A percentile compares a stretch with the other conserved stretches of the same genome.
Evolutionary conservation across 495 filamentous ascomycete species (phyloP).

Genomic region (Trichoderma gamsii): DNA sequence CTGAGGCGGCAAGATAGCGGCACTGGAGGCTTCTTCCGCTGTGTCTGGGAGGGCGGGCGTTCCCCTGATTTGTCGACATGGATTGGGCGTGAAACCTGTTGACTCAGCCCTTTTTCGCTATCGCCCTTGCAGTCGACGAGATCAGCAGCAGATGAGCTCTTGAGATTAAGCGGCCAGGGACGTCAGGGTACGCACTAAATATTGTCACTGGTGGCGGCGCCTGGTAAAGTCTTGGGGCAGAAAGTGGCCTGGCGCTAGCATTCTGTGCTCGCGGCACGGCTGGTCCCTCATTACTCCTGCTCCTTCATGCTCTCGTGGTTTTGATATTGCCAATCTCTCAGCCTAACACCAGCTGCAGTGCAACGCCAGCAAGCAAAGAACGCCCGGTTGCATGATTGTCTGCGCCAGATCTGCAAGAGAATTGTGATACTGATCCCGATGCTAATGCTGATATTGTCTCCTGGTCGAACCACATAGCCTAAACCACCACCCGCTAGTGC

Average conservation of each 20-base stretch:
- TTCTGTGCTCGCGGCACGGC: background rate
- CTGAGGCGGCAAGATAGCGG: background rate
- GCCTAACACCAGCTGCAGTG: no score
- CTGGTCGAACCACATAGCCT: background rate
- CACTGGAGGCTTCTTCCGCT: background rate
- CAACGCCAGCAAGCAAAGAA: no score
- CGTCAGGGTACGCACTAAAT: no score
- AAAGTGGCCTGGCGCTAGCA: background rate
- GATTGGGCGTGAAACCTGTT: background rate
- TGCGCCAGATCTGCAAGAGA: no score
- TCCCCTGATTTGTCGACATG: constrained; percentile 9
- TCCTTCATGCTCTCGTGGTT: background rate
- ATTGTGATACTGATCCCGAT: no score
- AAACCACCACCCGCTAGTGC: background rate
- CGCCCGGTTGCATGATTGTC: no score
- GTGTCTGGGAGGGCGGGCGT: background rate
- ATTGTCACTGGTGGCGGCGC: no score
- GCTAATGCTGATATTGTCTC: no score
- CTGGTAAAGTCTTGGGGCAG: background rate
- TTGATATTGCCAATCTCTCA: background rate
- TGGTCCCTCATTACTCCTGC: background rate
- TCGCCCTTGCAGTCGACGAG: background rate
- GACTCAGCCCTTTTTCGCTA: background rate
- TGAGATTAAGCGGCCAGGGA: background rate
- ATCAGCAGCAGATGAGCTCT: background rate